These are phyloP conservation scores for Venturia asperata DNA, from an alignment of 2,329 filamentous ascomycete species.

Conservation along the genomic window DNA sequence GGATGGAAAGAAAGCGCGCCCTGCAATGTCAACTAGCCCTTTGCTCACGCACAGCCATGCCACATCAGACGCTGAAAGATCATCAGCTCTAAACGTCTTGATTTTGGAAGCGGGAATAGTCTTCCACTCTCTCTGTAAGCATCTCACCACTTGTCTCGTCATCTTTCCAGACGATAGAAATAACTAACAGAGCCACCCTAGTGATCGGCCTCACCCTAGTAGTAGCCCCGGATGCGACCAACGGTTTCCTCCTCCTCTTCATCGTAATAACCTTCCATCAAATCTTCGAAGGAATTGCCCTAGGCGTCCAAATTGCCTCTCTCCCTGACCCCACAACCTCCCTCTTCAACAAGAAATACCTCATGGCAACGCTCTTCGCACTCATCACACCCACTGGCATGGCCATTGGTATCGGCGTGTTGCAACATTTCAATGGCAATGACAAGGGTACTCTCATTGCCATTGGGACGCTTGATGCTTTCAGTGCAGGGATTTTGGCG, in stretches of 20 bases:
- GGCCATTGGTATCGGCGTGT: constrained; percentile 69
- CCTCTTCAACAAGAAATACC: constrained; percentile 43
- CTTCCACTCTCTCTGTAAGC: constrained; percentile 63
- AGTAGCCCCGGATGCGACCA: constrained; percentile 40
- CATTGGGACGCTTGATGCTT: constrained; percentile 64
- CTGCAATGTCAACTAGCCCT: not conserved
- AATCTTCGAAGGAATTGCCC: constrained; percentile 68
- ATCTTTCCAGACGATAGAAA: not conserved
- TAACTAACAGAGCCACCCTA: constrained; percentile 26
- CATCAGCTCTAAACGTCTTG: constrained; percentile 46
- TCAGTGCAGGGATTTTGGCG: constrained; percentile 68
- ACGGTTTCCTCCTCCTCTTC: not conserved
- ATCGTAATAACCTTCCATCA: constrained; percentile 54
- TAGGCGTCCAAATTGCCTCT: constrained; percentile 62
- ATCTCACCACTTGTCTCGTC: not conserved
- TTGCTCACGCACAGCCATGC: not conserved
- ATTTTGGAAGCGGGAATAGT: constrained; percentile 68
- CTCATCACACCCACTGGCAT: constrained; percentile 71
- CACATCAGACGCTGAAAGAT: not conserved
- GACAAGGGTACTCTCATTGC: constrained; percentile 60
- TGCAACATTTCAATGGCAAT: constrained; percentile 66
- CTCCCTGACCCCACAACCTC: constrained; percentile 35
- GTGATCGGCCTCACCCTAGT: constrained; percentile 58
- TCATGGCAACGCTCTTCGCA: constrained; percentile 58
- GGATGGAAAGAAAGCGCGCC: constrained; percentile 1